Evolutionary conservation across 768 basidiomycete genomes (phyloP), one percentile per base, ranked within the genome.

Genomic region (Lentinula raphanica): DNA sequence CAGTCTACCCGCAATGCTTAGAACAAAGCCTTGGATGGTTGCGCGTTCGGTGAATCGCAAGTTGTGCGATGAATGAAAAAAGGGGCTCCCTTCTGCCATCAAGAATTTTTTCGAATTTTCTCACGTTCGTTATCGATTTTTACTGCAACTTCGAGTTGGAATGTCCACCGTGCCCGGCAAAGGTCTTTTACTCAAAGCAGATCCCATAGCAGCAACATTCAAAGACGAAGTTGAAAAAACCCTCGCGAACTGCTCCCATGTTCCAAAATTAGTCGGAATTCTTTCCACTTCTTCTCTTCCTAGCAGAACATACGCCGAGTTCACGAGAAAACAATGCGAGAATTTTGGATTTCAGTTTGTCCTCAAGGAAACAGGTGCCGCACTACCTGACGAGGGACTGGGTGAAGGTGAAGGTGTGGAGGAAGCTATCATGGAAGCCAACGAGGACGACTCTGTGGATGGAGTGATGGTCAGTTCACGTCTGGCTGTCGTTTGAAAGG

Each of bases 371-470:
- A 86, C 85, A 6, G 92, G 90, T 0, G 80, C 83, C 4, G 86
- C 86, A 3, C 71, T 78, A 23, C 21, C 21, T 12, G 28, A 36
- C 9, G 67, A 21, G 63, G 74, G 74, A 23, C 73, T 83, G 5
- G 82, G 77, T 0, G 89, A 91, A 45, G 92, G 92, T 0, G 92
- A 94, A 29, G 94, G 92, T 11, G 94, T 94, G 7, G 97, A 99
- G 70, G 92, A 96, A 70, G 95, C 91, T 7, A 96, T 98, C 63
- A 87, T 98, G 31, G 91, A 94, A 66, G 94, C 95, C 7, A 99
- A 99, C 67, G 89, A 90, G 60, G 94, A 98, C 66, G 75, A 76
- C 13, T 78, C 76, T 56, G 84, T 96, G 9, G 85, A 96, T 72
- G 96, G 96, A 8, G 94, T 99, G 67, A 97, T 98, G 95, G 97